Conservation (phyloP, 192 early-diverging fungal species). For the Backusella westeae region DNA sequence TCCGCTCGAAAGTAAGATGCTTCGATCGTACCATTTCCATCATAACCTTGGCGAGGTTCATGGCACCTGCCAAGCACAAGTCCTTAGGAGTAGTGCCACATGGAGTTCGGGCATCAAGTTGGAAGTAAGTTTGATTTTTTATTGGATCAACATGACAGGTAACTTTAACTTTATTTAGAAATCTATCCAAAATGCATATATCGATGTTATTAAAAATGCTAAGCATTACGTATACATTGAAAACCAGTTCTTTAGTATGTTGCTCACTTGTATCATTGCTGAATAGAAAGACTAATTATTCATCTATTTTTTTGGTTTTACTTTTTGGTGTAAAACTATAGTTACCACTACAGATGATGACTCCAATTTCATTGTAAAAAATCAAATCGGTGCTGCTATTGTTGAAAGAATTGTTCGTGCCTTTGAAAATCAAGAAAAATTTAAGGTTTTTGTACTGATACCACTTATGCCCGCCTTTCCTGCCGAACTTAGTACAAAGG, state of each 20-base stretch:
- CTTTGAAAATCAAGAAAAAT: slow-evolving; percentile 59
- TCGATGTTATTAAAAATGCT: slow-evolving; percentile 65
- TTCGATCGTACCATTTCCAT: slow-evolving; percentile 45
- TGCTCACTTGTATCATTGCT: too few relatives aligned
- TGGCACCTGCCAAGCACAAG: slow-evolving; percentile 60
- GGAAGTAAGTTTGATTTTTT: slow-evolving; percentile 40
- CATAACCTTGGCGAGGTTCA: slow-evolving; percentile 49
- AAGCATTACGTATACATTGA: slow-evolving; percentile 88
- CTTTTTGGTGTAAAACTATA: slow-evolving; percentile 11
- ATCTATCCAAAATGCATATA: slow-evolving; percentile 80
- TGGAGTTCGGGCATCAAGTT: slow-evolving; percentile 67
- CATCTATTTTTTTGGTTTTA: background rate
- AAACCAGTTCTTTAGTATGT: slow-evolving; percentile 85
- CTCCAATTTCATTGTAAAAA: slow-evolving; percentile 60
- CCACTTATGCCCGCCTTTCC: slow-evolving; percentile 88
- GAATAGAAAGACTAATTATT: background rate
- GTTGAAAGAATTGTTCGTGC: slow-evolving; percentile 76
- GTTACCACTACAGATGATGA: slow-evolving; percentile 50
- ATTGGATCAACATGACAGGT: background rate
- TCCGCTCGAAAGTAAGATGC: slow-evolving; percentile 46
- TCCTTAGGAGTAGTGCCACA: slow-evolving; percentile 61
- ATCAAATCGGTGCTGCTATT: slow-evolving; percentile 77
- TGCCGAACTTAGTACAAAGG: slow-evolving; percentile 72
- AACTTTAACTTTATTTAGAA: slow-evolving; percentile 23
- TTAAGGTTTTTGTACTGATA: slow-evolving; percentile 79